These are phyloP conservation scores for Ophiostoma quercus DNA, from an alignment of 2,329 filamentous ascomycete genomes.

Conservation along the genomic window DNA sequence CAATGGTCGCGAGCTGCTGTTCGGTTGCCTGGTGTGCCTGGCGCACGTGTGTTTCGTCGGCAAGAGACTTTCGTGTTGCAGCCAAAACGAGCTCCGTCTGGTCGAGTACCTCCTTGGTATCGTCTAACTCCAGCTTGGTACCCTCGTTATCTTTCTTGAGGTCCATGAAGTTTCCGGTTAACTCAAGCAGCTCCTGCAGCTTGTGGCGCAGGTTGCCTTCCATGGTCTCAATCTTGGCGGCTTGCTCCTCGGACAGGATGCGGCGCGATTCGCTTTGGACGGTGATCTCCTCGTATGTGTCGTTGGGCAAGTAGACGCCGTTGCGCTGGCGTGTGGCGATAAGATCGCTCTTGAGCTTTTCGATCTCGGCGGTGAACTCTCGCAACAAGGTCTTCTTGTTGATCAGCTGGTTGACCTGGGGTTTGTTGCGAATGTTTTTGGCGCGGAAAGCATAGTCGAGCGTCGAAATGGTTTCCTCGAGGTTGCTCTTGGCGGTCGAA, in stretches of 20 bases:
- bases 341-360: slow-evolving; percentile 88
- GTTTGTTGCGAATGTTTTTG: slow-evolving; percentile 98
- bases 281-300: slow-evolving; percentile 84
- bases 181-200: slow-evolving; percentile 80
- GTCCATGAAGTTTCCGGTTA: slow-evolving; percentile 81
- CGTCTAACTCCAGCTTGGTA: slow-evolving; percentile 65
- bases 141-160: slow-evolving; percentile 86
- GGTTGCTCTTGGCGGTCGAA: slow-evolving; percentile 87
- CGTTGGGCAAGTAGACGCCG: slow-evolving; percentile 86
- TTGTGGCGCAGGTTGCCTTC: slow-evolving; percentile 89
- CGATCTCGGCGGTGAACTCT: slow-evolving; percentile 88
- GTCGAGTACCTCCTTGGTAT: slow-evolving; percentile 74
- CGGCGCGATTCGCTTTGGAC: slow-evolving; percentile 86
- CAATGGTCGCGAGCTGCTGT: slow-evolving; percentile 65
- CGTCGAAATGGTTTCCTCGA: slow-evolving; percentile 97
- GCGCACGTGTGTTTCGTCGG: slow-evolving; percentile 72
- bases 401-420: slow-evolving; percentile 85
- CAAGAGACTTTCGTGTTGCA: slow-evolving; percentile 68
- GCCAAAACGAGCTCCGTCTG: slow-evolving; percentile 81
- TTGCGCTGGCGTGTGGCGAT: slow-evolving; percentile 90
- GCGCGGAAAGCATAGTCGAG: slow-evolving; percentile 96
- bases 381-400: slow-evolving; percentile 88
- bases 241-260: slow-evolving; percentile 87
- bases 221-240: slow-evolving; percentile 85
- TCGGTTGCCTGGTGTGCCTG: slow-evolving; percentile 86